phyloP scores from a whole-genome alignment of 2,329 filamentous ascomycete species.

The Microascus cirrosus region DNA sequence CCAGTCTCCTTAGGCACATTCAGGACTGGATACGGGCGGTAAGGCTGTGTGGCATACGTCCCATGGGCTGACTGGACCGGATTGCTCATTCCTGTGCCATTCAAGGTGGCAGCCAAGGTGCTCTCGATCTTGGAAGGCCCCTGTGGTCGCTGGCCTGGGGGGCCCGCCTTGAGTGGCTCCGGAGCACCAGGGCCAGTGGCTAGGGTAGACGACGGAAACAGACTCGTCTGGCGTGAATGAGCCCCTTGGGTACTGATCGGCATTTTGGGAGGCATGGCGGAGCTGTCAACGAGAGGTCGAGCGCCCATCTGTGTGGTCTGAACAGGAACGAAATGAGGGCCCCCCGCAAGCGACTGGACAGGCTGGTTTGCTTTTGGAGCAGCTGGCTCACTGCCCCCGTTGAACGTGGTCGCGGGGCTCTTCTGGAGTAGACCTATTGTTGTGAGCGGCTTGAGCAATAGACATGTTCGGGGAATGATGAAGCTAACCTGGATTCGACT shows the following conservation, averaged over 20 bases:
- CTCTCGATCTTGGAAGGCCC: neutral
- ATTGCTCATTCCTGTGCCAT: neutral
- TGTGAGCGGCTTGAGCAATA: neutral
- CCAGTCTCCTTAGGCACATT: neutral
- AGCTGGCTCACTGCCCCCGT: neutral
- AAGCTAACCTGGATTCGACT: neutral
- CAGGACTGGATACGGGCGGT: neutral
- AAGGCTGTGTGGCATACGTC: neutral
- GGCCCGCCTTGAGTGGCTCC: slow-evolving; percentile 5
- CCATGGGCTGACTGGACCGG: neutral
- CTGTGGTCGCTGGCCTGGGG: slow-evolving; percentile 1
- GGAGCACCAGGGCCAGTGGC: slow-evolving; percentile 2
- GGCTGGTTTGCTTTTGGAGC: neutral
- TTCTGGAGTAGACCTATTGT: neutral
- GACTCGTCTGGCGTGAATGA: neutral
- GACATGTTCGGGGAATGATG: neutral
- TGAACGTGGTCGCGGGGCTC: neutral
- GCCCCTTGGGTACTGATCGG: neutral
- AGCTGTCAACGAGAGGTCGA: neutral
- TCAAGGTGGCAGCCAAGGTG: neutral
- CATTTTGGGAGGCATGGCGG: neutral
- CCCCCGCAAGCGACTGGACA: neutral
- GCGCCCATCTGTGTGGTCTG: neutral
- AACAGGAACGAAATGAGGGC: too few relatives aligned
- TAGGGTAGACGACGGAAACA: neutral